Conservation (phyloP, 495 filamentous ascomycete genomes). For the Patellaria atrata region DNA sequence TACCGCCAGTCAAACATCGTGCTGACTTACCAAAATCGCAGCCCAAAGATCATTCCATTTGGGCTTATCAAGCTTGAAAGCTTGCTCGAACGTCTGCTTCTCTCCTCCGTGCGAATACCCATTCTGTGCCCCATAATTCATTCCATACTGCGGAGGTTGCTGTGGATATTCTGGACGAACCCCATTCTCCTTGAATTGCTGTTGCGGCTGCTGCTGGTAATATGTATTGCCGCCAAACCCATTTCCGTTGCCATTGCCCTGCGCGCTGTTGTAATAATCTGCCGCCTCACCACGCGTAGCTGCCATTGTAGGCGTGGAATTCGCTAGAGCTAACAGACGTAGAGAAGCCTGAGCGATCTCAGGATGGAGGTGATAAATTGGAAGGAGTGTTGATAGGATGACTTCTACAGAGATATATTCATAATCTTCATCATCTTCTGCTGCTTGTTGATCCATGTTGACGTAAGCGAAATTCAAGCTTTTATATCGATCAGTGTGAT, state of each 20-base stretch:
- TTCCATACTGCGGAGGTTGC: constrained; percentile 6
- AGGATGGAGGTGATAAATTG: too few species aligned
- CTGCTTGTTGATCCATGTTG: too few species aligned
- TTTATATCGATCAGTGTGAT: too few species aligned
- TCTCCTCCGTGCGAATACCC: constrained; percentile 9
- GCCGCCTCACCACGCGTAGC: constrained; percentile 12
- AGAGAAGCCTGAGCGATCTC: too few species aligned
- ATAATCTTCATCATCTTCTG: too few species aligned
- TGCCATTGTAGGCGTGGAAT: background rate
- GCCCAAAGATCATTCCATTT: constrained; percentile 88
- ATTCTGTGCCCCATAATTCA: constrained; percentile 7
- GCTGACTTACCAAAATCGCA: constrained; percentile 48
- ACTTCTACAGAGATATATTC: too few species aligned
- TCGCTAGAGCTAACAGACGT: too few species aligned
- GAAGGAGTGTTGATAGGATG: too few species aligned
- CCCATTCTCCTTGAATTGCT: constrained; percentile 7
- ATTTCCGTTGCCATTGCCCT: constrained; percentile 1
- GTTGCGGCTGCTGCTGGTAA: constrained; percentile 6
- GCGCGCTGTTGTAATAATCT: constrained; percentile 15
- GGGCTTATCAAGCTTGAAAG: constrained; percentile 65
- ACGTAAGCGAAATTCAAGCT: too few species aligned
- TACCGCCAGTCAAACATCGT: background rate
- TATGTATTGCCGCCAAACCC: background rate
- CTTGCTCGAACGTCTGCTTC: constrained; percentile 57
- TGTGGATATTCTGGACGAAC: constrained; percentile 11